Conservation (phyloP, 2,329 filamentous ascomycete genomes). For the Fusarium hostae region DNA sequence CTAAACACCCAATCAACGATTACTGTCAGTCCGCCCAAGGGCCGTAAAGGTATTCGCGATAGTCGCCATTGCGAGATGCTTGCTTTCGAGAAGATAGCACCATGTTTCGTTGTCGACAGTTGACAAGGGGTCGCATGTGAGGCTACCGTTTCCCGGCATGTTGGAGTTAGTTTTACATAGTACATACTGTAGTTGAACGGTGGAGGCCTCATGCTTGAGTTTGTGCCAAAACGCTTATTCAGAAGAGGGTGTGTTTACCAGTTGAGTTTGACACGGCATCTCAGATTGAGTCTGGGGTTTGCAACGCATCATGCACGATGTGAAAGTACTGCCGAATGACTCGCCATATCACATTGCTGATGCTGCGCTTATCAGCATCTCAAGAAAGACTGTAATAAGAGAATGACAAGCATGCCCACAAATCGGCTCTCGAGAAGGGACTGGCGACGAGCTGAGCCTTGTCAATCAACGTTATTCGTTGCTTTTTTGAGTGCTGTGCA, state of each 20-base stretch:
- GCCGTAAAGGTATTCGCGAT: not conserved
- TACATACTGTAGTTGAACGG: not conserved
- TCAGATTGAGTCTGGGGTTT: constrained; percentile 29
- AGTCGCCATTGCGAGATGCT: constrained; percentile 13
- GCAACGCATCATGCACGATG: constrained; percentile 9
- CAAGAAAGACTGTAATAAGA: constrained; percentile 4
- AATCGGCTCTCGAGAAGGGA: constrained; percentile 15
- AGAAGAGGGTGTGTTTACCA: not conserved
- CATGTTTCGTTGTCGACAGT: constrained; percentile 26
- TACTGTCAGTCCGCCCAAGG: not conserved
- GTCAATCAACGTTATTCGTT: constrained; percentile 13
- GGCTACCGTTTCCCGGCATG: not conserved
- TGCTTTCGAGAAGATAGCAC: constrained; percentile 20
- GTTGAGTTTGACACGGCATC: constrained; percentile 12
- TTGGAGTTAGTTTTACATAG: not conserved
- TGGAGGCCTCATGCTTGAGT: constrained; percentile 21
- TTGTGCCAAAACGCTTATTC: not conserved
- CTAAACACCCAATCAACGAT: constrained; percentile 15
- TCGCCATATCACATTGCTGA: constrained; percentile 16
- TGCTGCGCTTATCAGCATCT: constrained; percentile 8
- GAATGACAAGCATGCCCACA: constrained; percentile 12
- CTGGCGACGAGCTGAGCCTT: constrained; percentile 19
- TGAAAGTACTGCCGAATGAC: constrained; percentile 18
- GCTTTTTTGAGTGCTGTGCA: constrained; percentile 40
- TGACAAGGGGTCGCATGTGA: constrained; percentile 15